These are phyloP conservation scores for Xylaria sp. DNA, from an alignment of 2,329 filamentous ascomycete species.

Conservation along the genomic window DNA sequence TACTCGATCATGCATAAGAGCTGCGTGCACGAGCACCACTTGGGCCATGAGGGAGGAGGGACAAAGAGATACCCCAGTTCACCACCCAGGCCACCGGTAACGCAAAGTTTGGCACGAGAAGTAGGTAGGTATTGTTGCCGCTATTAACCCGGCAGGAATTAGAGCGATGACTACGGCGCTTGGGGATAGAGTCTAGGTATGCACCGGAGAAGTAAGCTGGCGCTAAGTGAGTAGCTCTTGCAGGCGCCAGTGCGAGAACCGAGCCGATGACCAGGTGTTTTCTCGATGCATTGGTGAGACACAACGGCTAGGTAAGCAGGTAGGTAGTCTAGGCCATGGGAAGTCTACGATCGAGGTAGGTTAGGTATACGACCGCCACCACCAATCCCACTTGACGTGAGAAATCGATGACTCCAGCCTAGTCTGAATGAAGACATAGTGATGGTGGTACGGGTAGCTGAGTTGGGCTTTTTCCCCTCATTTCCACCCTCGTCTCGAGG, in stretches of 20 bases:
- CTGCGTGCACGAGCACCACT: neutral
- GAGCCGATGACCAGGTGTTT: conserved; percentile 2
- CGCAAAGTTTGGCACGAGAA: neutral
- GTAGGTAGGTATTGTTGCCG: neutral
- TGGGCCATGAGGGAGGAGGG: neutral
- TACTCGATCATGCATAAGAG: conserved; percentile 4
- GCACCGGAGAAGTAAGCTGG: neutral
- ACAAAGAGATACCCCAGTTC: neutral
- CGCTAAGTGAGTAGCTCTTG: neutral
- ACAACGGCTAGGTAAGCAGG: neutral
- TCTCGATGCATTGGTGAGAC: conserved; percentile 22
- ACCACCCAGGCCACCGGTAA: conserved; percentile 1
- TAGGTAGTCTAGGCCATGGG: neutral
- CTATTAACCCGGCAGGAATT: neutral
- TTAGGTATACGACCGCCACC: neutral
- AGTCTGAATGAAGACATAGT: neutral
- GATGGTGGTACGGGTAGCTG: neutral
- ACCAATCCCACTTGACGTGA: neutral
- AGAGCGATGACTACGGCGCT: neutral
- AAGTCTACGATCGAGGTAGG: neutral
- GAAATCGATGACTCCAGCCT: neutral
- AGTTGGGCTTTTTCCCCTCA: conserved; percentile 10
- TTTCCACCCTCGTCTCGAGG: neutral
- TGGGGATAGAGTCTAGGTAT: neutral
- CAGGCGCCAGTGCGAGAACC: conserved; percentile 4